Evolutionary conservation across 768 basidiomycete genomes (phyloP), one percentile per base, ranked within the genome.

Genomic region (Psilocybe subaeruginosa): DNA sequence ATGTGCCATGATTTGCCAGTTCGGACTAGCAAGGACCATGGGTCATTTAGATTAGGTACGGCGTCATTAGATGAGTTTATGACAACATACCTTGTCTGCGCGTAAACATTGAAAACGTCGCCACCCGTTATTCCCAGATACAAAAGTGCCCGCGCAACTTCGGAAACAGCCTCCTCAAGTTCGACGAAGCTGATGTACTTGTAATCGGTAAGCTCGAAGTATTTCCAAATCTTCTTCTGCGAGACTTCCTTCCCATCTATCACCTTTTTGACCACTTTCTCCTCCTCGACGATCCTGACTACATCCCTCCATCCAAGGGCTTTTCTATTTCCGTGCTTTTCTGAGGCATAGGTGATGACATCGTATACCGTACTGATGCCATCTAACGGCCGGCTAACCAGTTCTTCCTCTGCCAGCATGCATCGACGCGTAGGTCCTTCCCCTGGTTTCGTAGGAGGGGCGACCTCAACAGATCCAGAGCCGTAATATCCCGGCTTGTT

Each of bases 191-290:
- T 85, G 69, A 90, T 76, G 74, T 88, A 98, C 76, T 93, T 85
- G 83, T 91, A 98, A 62, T 91, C 90, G 74, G 90, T 90, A 60
- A 99, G 83, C 75, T 95, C 85, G 75, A 93, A 99, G 76, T 91
- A 99, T 72, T 91, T 94, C 97, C 97, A 99, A 56, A 82, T 93
- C 85, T 99, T 99, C 74, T 78, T 93, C 82, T 98, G 91, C 2
- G 76, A 86, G 30, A 88, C 81, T 73, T 94, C 86, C 74, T 95
- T 88, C 30, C 96, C 97, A 4, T 82, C 89, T 46, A 95, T 86
- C 29, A 80, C 77, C 81, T 95, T 96, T 70, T 83, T 90, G 30
- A 98, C 85, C 69, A 94, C 87, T 78, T 97, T 98, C 72, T 88
- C 89, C 76, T 98, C 97, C 68, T 93, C 87, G 70, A 93, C 80